Evolutionary conservation across 805 yeast genomes (phyloP), one percentile per base, ranked within the genome.

Genomic region (Candida sithepensis): DNA sequence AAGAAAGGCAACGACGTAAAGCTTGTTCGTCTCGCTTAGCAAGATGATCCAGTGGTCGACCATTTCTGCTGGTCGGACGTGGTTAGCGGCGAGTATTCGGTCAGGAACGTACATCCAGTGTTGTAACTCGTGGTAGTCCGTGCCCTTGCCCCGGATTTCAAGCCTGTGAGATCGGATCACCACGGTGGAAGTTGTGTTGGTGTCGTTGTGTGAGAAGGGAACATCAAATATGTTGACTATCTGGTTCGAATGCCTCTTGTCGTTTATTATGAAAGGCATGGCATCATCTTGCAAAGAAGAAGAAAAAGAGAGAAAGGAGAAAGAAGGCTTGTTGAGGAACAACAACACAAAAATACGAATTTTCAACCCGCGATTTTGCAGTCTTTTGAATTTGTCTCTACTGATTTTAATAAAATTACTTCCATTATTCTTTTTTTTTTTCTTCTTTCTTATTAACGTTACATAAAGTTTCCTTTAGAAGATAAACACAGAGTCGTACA

Each of bases 41-140:
- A 59, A 18, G 4, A 61, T 23, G 2, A 63, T 9, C 67, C 67
- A 63, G 12, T 52, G 54, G 1, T 19, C 41, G 2, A 28, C 23
- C 20, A 49, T 37, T 1, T 56, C 62, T 3, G 24, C n/a, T 16
- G 65, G 59, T 7, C 20, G 28, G 5, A 62, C 38, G 24, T 57
- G 54, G 30, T 52, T 53, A 2, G 53, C 44, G 2, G 57, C 56
- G n/a, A 59, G 34, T 3, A 60, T 51, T 21, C 53, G 28, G 24
- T 56, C 56, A 19, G 26, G 23, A 13, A 37, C 21, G 21, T 7
- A 19, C 40, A 37, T 19, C 24, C 26, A 37, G 12, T 37, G 19
- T 10, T 13, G 12, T 13, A 24, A 20, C 21, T 6, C 12, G 3
- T 20, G 40, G 2, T 37, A 4, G 23, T 13, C 10, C 10, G 8